Evolutionary conservation across 768 basidiomycete genomes (phyloP), one percentile per base, ranked within the genome.

Genomic region (Harrya chromipes): DNA sequence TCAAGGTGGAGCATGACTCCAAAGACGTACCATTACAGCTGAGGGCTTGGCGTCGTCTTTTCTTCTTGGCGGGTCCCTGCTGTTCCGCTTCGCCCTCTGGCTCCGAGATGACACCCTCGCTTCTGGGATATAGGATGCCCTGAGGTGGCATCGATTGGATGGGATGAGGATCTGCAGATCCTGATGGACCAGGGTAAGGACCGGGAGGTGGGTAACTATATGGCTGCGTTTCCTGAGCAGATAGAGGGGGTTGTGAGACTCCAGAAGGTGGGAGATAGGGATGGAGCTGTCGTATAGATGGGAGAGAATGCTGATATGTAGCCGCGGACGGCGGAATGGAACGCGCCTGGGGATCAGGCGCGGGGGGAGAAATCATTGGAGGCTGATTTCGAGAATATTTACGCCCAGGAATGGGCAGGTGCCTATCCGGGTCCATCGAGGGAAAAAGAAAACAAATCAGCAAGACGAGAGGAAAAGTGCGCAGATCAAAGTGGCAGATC

Each of bases 1-100:
- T 57, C 54, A 53, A 50, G 56, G 60, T 58, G 52, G 48, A 41
- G 46, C 54, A 53, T 56, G 57, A 57, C 48, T 42, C 46, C 1
- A 46, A 48, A 37, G 37, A 71, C 77, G 71, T 65, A 89, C 88
- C 88, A 46, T 88, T 91, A 68, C 89, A 91, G 63, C 88, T 91
- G 57, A 91, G 70, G 34, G 89, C 88, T 64, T 91, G 88, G 39
- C 89, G 73, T 45, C 89, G 76, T 45, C 89, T 74, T 69, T 89
- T 91, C 79, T 90, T 90, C 76, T 90, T 90, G 14, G 82, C 82
- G 14, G 82, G 87, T 36, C 76, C 76, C 43, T 75, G 78, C 12
- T 67, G 64, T 39, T 76, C 77, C 10, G 73, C 67, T 37, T 75
- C 72, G 20, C 76, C 79, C 37, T 87, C 85, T 12, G 61, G 69